These are phyloP conservation scores for Nicotiana tomentosiformis DNA, from an alignment of 257 asterid species.

Conservation along the genomic window DNA sequence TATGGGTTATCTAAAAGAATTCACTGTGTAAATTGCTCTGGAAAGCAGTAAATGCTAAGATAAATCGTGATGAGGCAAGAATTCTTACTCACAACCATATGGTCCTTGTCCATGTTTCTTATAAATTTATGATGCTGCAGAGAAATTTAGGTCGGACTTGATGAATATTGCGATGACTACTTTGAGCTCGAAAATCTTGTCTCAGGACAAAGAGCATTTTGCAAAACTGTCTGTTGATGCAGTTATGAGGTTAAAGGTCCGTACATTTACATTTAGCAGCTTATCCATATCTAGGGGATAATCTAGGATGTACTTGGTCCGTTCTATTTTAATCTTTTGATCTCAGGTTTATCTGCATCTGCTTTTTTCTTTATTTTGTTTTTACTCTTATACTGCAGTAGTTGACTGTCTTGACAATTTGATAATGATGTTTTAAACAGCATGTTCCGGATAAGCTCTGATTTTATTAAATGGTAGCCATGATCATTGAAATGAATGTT, in stretches of 20 bases:
- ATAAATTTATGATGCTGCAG: conserved; percentile 24
- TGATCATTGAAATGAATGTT: too few species aligned
- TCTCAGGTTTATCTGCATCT: background rate
- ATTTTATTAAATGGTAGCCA: too few species aligned
- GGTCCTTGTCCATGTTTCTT: background rate
- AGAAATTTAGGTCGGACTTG: conserved; percentile 59
- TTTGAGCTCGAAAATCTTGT: conserved; percentile 78
- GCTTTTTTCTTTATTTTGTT: background rate
- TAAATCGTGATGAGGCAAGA: background rate
- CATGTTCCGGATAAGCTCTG: too few species aligned
- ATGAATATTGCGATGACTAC: conserved; percentile 89
- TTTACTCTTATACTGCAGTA: background rate
- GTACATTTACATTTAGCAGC: background rate
- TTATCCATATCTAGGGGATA: background rate
- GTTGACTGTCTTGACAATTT: background rate
- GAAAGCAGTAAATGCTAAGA: background rate
- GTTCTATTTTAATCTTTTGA: background rate
- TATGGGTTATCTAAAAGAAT: background rate
- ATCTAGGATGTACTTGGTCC: background rate
- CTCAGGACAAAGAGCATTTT: conserved; percentile 88
- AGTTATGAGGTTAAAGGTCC: conserved; percentile 79
- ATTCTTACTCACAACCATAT: background rate
- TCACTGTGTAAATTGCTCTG: background rate
- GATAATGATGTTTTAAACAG: background rate
- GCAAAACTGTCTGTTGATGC: conserved; percentile 81